Evolutionary conservation across 1,139 yeast species (phyloP), one percentile per base, ranked within the genome.

Genomic region (Yamadazyma diospyri): DNA sequence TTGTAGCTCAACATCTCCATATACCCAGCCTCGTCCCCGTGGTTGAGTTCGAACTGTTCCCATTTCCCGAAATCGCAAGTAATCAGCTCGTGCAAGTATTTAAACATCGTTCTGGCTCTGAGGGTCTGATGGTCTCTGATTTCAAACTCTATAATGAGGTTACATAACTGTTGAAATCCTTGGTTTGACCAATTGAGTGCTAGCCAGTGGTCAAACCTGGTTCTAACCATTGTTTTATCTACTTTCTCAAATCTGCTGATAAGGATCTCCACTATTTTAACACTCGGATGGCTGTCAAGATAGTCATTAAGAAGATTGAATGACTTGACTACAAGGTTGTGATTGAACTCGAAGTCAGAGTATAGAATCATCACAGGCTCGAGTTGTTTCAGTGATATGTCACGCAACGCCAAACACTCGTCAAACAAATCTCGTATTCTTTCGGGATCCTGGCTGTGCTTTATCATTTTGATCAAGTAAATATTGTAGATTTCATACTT

Each of bases 361-460:
- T 82, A 85, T 27, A 77, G 48, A 1, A 78, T 40, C 38, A 67
- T 71, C 1, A 86, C 61, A 0, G 76, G 57, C 38, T 73, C 73
- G 16, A 42, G 64, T 12, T 40, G 57, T 48, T 4, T 21, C 7
- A 10, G n/a, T 3, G 19, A 13, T 10, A 29, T 23, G 9, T 18
- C 20, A 18, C 20, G 6, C 40, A 23, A 41, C 17, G 16, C 49
- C 48, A 23, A 32, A 27, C 79, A 52, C 30, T 78, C 78, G 36
- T 86, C 95, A 55, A 85, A 87, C 13, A 84, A 50, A 41, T 85
- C 95, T 25, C 95, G 61, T 5, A 84, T 58, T 39, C 86, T 61
- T 45, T 86, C 95, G 0, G 50, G 39, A 4, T 58, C 50, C 14
- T 76, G 55, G 28, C 47, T 45, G 29, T 49, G 47, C 22, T 61